phyloP scores from a whole-genome alignment of 2,329 filamentous ascomycete genomes.

The Blumeria graminis region DNA sequence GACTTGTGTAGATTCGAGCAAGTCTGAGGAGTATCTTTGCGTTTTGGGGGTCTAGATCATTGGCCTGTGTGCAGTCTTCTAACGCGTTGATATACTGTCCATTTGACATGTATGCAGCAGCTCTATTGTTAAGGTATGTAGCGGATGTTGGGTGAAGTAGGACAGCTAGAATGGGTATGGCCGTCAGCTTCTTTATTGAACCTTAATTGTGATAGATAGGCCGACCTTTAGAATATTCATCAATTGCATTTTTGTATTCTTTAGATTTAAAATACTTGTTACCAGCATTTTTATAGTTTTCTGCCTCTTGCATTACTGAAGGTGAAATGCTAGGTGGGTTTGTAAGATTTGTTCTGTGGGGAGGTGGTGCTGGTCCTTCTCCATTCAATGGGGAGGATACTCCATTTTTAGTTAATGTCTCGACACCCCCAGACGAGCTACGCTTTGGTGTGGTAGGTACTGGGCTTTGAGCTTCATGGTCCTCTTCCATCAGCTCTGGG shows the following conservation, averaged over 20 bases:
- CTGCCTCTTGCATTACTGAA: constrained; percentile 42
- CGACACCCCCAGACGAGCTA: constrained; percentile 9
- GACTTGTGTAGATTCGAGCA: constrained; percentile 67
- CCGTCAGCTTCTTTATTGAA: constrained; percentile 3
- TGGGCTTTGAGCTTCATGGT: constrained; percentile 31
- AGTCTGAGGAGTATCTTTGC: constrained; percentile 71
- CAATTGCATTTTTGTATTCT: constrained; percentile 68
- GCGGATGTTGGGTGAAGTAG: constrained; percentile 65
- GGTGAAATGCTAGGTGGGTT: constrained; percentile 26
- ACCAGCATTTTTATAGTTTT: constrained; percentile 73
- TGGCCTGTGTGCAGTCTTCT: constrained; percentile 64
- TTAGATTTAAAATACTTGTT: constrained; percentile 96
- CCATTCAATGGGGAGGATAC: constrained; percentile 9
- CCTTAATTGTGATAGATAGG: too few species aligned
- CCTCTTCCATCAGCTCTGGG: constrained; percentile 47
- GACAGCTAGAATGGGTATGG: constrained; percentile 39
- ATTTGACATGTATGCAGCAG: constrained; percentile 80
- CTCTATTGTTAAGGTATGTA: constrained; percentile 84
- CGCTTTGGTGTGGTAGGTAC: constrained; percentile 17
- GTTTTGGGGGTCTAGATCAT: constrained; percentile 65
- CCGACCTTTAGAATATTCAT: constrained; percentile 81
- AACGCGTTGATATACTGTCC: constrained; percentile 56
- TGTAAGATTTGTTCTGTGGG: constrained; percentile 40
- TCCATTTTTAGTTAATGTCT: constrained; percentile 20
- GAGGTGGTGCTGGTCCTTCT: constrained; percentile 40